Percentiles rank a stretch among this genome's conserved stretches.
These are phyloP conservation scores for Silene vulgaris DNA, from an alignment of 179 eudicot species.

Conservation along the genomic window DNA sequence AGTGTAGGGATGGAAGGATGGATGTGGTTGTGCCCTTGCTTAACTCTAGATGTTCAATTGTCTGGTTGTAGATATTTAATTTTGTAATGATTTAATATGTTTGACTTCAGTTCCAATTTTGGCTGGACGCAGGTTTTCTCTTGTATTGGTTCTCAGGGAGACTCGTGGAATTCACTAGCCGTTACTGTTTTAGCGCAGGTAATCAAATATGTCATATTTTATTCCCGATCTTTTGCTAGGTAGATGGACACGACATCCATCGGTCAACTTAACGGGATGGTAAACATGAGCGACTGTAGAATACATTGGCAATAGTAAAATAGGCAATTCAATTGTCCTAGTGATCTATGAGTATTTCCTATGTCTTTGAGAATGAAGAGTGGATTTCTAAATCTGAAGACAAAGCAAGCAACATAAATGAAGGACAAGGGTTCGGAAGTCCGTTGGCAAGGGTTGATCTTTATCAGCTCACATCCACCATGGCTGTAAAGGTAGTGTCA, in stretches of 20 bases:
- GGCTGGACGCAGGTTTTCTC: conserved; percentile 63
- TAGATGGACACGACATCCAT: not conserved
- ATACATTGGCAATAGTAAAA: not conserved
- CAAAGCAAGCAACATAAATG: not conserved
- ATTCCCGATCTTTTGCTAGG: not conserved
- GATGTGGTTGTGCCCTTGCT: not conserved
- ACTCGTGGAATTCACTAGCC: conserved; percentile 73
- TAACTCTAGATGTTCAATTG: conserved; percentile 1
- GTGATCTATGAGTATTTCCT: not conserved
- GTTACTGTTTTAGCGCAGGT: conserved; percentile 78
- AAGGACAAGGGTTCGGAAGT: not conserved
- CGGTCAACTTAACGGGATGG: not conserved
- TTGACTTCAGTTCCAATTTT: conserved; percentile 11
- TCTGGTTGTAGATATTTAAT: not conserved
- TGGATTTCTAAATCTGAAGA: not conserved
- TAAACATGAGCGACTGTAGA: not conserved
- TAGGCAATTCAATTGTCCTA: not conserved
- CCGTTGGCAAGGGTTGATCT: not conserved
- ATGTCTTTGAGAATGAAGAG: not conserved
- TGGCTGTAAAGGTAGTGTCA: not conserved
- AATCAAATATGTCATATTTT: conserved; percentile 14
- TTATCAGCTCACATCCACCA: not conserved
- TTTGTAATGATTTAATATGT: conserved; percentile 10
- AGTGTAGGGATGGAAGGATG: conserved; percentile 6
- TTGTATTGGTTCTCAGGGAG: conserved; percentile 55